Base-by-base conservation (phyloP, 1,284 basidiomycete genomes). In the Irpex sp. region DNA sequence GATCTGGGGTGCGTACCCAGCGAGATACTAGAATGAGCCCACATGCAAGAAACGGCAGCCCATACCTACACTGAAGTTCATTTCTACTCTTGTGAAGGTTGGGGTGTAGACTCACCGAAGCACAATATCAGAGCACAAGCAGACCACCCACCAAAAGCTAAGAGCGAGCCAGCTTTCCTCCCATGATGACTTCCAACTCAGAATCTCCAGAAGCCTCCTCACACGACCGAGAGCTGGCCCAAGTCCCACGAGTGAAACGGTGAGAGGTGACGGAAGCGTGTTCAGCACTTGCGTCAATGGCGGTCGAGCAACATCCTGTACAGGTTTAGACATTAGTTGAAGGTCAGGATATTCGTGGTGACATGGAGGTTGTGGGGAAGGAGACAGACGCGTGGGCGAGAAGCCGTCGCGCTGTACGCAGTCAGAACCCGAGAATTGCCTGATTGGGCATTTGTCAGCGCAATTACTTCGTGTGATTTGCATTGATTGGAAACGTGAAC, bases 141-240 rank as follows among this genome's bases (percentile, higher is more conserved):
- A 93, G n/a, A 87, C 38, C 0, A 82, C 82, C 91, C 93, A 96
- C 92, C 92, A 94, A 0, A 73, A 73, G 0, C 81, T 87, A 34
- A 96, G 74, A 0, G 84, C 74, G 2, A 94, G 82, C 79, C 85
- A 91, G 67, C 86, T 85, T 62, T 92, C 84, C 64, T 89, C 85
- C 79, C 85, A 85, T 21, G 78, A 72, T 0, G 81, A 75, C 54
- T 81, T 77, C 93, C 93, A 95, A 65, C 80, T 81, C 8, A 87
- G 40, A 0, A 91, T 75, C 71, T 93, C 85, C 2, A 83, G 71
- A 0, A 74, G 59, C 63, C 76, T 77, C n/a, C 86, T 79, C 8
- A 84, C 58, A 5, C 68, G 65, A 15, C 83, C 75, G 40, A 93
- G 82, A 19, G 79, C 73, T 0, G 87, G 85, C 0, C 84, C 83